A percentile compares a stretch with the other conserved stretches of the same genome.
Conservation (phyloP, 1,139 yeast genomes). For the Geotrichum siamense region DNA sequence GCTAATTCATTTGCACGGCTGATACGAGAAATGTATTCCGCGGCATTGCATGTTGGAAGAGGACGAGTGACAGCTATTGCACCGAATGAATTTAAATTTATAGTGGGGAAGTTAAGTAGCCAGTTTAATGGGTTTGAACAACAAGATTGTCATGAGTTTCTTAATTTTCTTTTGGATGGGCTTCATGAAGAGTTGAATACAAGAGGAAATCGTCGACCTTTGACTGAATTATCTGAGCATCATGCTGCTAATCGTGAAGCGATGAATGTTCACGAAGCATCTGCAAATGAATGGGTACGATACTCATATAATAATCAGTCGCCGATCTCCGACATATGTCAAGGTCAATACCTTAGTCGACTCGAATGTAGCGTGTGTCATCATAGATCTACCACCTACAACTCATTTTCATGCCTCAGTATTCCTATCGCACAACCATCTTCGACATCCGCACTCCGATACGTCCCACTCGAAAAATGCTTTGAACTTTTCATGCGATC, state of each 20-base stretch:
- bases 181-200: slow-evolving; percentile 84
- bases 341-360: slow-evolving; percentile 83
- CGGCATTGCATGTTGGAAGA: slow-evolving; percentile 21
- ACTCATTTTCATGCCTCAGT: slow-evolving; percentile 67
- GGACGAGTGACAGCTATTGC: slow-evolving; percentile 45
- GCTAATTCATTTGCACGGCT: slow-evolving; percentile 68
- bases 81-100: slow-evolving; percentile 53
- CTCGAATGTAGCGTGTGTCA: slow-evolving; percentile 70
- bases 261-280: slow-evolving; percentile 73
- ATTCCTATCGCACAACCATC: slow-evolving; percentile 55
- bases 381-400: slow-evolving; percentile 79
- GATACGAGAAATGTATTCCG: slow-evolving; percentile 47
- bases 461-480: slow-evolving; percentile 53
- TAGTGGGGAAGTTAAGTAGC: slow-evolving; percentile 63
- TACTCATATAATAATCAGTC: slow-evolving; percentile 81
- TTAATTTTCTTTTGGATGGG: slow-evolving; percentile 75
- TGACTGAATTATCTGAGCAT: slow-evolving; percentile 56
- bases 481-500: slow-evolving; percentile 58
- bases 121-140: slow-evolving; percentile 72
- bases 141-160: slow-evolving; percentile 90
- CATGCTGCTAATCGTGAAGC: slow-evolving; percentile 72
- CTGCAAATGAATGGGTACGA: slow-evolving; percentile 93
- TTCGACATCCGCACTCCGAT: too few species aligned
- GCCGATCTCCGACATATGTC: slow-evolving; percentile 75
- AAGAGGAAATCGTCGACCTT: slow-evolving; percentile 48